Base-by-base conservation (phyloP, 345 rosid species). In the Citrus glauca region DNA sequence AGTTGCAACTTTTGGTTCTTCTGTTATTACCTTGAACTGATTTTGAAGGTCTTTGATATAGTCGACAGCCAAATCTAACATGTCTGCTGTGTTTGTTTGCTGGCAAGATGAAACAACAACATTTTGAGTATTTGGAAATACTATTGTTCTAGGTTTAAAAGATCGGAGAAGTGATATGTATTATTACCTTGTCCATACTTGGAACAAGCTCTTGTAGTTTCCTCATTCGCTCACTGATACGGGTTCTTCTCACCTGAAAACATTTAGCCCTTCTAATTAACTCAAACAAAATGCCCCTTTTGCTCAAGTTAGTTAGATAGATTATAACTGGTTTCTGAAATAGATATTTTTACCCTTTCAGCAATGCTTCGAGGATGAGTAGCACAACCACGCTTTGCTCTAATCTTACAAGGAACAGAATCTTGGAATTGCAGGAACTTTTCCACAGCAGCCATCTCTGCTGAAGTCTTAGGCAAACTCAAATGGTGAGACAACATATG, bases 341-440 rank as follows among this genome's bases (percentile, higher is more conserved):
- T 8, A 56, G 60, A 35, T 9, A 32, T 11, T 42, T 64, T 76
- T 90, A 96, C 99, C 89, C 99, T 83, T 83, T 96, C 99, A 17
- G 99, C 99, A 20, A 96, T 92, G 84, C 99, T 96, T 82, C 99
- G 90, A 84, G 99, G 99, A 87, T 96, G 99, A 78, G 99, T 96
- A 40, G 99, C 99, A 38, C 95, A 94, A n/a, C 99, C 99, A 25
- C 99, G 94, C 87, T 96, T 96, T 27, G 99, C 99, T 84, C 99
- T 83, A 61, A 90, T 84, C 81, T 94, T 96, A 85, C 97, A 96
- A 65, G 99, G 99, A 79, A 92, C 97, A 19, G 98, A 89, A 78
- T 92, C 99, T 85, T 91, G 99, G 30, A 89, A 85, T 42, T 87
- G 91, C 67, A 90, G 83, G 72, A 85, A 87, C 80, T 89, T 95